Base-by-base conservation (phyloP, 306 rosid genomes). In the Acacia crassicarpa region DNA sequence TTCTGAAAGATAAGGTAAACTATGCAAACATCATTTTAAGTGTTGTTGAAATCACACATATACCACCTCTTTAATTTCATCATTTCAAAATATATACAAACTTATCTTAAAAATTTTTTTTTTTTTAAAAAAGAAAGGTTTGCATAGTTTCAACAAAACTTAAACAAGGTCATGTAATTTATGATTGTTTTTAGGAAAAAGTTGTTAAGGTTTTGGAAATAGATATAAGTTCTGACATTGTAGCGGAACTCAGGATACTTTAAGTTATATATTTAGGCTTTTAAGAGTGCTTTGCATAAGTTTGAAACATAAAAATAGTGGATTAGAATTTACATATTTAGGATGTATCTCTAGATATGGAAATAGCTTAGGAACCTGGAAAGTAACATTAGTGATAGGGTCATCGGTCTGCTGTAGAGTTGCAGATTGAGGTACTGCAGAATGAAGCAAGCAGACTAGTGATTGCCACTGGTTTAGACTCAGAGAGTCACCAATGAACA, bases 401-500 rank as follows among this genome's bases (percentile, higher is more conserved):
- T 0, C 63, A 72, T 3, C 30, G 8, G 4, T 13, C 3, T 66
- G 66, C 35, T 69, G 46, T 51, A 61, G 14, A 35, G 88, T 56
- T 9, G 15, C 22, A 67, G 79, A 46, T 77, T 78, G 15, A 75
- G 97, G 90, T 38, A 70, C 78, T 43, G 85, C 40, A 40, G 92
- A 80, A 69, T 82, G 90, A 83, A 92, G 90, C 86, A 92, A 62
- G 67, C 97, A 92, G 7, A 73, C 3, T 6, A 92, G 83, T 67
- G 97, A 92, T 59, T 89, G 78, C 81, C 86, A 91, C 7, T 92
- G 95, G 80, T 92, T 89, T 30, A 79, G 23, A 78, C 95, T 89
- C 0, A 92, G 48, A 23, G 97, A 92, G 75, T 92, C 97, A 49
- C 97, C 97, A 5, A 91, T 2, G 14, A 84, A 92, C 97, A 92